Evolutionary conservation across 306 rosid species (phyloP).

Genomic region (Oxytropis ochrocephala): DNA sequence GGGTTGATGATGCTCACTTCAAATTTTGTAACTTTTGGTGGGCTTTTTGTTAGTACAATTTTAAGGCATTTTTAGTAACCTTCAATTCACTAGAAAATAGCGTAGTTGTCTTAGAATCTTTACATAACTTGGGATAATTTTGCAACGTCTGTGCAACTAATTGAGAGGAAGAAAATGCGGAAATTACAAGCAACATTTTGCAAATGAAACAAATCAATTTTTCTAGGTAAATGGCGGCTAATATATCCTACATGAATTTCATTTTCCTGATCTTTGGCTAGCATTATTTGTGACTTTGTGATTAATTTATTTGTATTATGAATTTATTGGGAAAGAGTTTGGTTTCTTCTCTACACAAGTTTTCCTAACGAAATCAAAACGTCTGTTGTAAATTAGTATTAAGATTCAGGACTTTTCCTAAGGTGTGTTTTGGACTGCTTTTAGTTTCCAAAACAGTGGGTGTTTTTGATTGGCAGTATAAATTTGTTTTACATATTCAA

Average conservation of each 20-base stretch:
- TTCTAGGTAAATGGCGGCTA: neutral
- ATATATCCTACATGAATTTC: neutral
- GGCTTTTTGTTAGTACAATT: neutral
- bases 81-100: constrained; percentile 1
- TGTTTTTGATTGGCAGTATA: too few species aligned
- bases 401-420: too few species aligned
- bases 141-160: neutral
- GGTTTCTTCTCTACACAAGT: too few species aligned
- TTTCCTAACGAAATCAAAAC: too few species aligned
- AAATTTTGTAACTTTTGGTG: constrained; percentile 32
- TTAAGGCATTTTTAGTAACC: constrained; percentile 15
- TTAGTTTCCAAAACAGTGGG: too few species aligned
- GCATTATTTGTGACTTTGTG: neutral
- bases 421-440: too few species aligned
- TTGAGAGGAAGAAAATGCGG: constrained; percentile 1
- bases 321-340: neutral
- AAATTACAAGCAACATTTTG: neutral
- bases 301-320: neutral
- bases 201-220: neutral
- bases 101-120: constrained; percentile 4
- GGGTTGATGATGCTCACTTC: constrained; percentile 24
- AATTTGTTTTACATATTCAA: too few species aligned
- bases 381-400: too few species aligned
- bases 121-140: constrained; percentile 4
- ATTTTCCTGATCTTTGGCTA: neutral